A percentile compares a stretch with the other conserved stretches of the same genome.
Evolutionary conservation across 768 basidiomycete species (phyloP).

Genomic region (Hygrocybe punicea): DNA sequence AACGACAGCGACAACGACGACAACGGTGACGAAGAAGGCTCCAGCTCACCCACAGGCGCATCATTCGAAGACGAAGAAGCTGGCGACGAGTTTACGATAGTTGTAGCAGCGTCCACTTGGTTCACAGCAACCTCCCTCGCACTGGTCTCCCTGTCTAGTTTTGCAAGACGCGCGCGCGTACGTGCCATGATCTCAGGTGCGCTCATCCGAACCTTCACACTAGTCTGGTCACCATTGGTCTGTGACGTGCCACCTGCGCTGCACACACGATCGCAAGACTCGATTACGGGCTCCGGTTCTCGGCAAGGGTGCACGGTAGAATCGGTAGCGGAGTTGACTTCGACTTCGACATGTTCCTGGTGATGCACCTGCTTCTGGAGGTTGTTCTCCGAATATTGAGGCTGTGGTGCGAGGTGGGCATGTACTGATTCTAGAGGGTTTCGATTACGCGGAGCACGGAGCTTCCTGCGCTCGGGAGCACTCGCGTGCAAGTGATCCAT

Average conservation of each 20-base stretch:
- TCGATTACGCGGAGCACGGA: constrained; percentile 33
- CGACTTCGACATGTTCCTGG: not conserved
- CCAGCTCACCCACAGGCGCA: not conserved
- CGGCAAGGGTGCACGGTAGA: not conserved
- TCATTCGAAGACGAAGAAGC: not conserved
- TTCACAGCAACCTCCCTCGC: not conserved
- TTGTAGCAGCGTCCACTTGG: not conserved
- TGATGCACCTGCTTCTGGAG: not conserved
- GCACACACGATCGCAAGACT: not conserved
- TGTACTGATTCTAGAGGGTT: constrained; percentile 48
- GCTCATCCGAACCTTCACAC: constrained; percentile 7
- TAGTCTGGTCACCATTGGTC: not conserved
- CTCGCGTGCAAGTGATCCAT: not conserved
- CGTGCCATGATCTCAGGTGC: constrained; percentile 28
- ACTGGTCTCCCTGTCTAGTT: not conserved
- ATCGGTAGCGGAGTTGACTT: not conserved
- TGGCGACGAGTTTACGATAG: too few relatives aligned
- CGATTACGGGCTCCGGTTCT: not conserved
- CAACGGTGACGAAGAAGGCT: not conserved
- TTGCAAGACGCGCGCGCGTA: constrained; percentile 25
- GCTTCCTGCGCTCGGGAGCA: not conserved
- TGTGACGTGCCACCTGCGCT: not conserved
- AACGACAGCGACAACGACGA: not conserved
- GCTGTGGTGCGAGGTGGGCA: constrained; percentile 37
- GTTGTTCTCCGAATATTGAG: not conserved